phyloP scores from a whole-genome alignment of 148 eudicot genomes.

The Tetragonia tetragonoides region DNA sequence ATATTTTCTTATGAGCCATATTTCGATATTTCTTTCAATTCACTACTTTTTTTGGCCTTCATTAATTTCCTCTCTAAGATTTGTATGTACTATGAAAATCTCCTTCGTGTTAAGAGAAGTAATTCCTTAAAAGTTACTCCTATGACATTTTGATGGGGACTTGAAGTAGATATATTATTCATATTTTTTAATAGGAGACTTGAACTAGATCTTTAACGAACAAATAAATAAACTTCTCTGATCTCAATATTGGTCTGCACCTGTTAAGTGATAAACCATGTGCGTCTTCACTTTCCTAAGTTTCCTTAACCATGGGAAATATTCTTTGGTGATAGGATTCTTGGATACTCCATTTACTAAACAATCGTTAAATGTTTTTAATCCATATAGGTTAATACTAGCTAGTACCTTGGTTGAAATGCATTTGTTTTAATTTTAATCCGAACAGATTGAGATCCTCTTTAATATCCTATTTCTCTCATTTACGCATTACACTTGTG shows the following conservation, averaged over 20 bases:
- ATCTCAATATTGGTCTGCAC: too few relatives aligned
- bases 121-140: neutral
- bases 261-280: too few relatives aligned
- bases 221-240: neutral
- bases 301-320: neutral
- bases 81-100: constrained; percentile 19
- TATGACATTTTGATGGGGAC: neutral
- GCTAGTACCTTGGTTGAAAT: too few relatives aligned
- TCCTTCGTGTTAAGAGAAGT: constrained; percentile 2
- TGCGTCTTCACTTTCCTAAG: too few relatives aligned
- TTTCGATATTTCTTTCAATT: too few relatives aligned
- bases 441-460: too few relatives aligned
- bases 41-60: too few relatives aligned
- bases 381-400: neutral
- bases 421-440: too few relatives aligned
- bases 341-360: constrained; percentile 7
- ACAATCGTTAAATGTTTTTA: neutral
- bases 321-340: neutral
- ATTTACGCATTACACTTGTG: too few relatives aligned
- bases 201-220: constrained; percentile 8
- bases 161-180: neutral
- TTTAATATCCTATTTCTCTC: too few relatives aligned
- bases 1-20: too few relatives aligned
- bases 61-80: neutral
- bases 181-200: neutral